Base-by-base conservation (phyloP, 2,329 filamentous ascomycete species). In the Ambrosiella cleistominuta region DNA sequence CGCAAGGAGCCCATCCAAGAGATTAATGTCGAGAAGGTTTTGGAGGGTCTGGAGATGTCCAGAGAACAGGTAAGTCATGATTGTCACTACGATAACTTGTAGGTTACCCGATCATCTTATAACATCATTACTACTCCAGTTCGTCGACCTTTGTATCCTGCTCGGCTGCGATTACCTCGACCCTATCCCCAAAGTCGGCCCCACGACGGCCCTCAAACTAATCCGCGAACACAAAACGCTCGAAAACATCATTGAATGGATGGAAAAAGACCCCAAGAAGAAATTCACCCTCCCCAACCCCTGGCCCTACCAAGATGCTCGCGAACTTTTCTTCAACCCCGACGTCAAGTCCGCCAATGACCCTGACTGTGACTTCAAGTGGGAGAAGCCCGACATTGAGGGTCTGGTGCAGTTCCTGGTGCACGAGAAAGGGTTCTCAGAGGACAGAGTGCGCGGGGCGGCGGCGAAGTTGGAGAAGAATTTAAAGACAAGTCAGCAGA, bases 91-190 rank as follows among this genome's bases (percentile, higher is more conserved):
- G 6, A 27, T 37, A 5, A 3, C 35, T 15, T 52, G 11, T 6
- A 35, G n/a, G 7, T 11, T 13, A 12, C 5, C 13, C 44, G 27
- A 27, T 3, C n/a, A 13, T 15, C n/a, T n/a, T 47, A 2, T 42
- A 52, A 57, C 35, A 1, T 15, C 42, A 1, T 15, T 39, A 8
- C 7, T 35, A 11, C 9, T 54, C 3, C 66, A 96, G 85, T 98
- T 98, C 69, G 89, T 98, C 66, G 93, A 98, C 69, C 82, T 98
- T 55, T 98, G 93, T 68, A 98, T 98, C 66, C 80, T 98, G 9
- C 85, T 98, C 51, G 93, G 93, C 64, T 98, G 93, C 71, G 93
- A 98, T 69, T 98, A 98, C 68, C 82, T 97, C 67, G 93, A 98
- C 65, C 91, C 93, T 0, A 86, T 98, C 64, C 93, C 93, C 65